Evolutionary conservation across 129 eudicot genomes (phyloP).

Genomic region (Apium graveolens): DNA sequence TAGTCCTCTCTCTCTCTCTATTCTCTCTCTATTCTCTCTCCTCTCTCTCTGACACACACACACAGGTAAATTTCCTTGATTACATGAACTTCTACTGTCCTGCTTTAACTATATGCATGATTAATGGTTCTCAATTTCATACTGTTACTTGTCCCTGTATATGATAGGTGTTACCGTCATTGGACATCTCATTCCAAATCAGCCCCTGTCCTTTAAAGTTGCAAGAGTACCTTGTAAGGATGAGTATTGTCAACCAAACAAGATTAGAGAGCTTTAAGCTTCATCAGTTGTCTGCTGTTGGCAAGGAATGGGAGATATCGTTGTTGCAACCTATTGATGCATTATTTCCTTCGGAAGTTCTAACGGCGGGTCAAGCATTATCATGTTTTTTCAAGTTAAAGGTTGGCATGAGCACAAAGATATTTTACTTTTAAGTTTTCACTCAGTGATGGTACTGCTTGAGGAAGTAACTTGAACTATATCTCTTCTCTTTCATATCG

Average conservation of each 20-base stretch:
- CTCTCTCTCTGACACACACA: too few species aligned
- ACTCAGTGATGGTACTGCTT: background rate
- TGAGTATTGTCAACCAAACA: constrained; percentile 78
- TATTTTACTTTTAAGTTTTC: background rate
- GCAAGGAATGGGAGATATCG: constrained; percentile 70
- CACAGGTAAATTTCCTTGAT: background rate
- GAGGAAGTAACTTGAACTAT: background rate
- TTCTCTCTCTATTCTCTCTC: background rate
- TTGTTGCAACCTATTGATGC: constrained; percentile 58
- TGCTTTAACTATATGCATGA: background rate
- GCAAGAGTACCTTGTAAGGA: constrained; percentile 69
- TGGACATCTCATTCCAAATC: constrained; percentile 64
- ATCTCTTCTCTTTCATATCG: background rate
- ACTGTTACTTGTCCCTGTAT: background rate
- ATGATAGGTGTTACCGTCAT: constrained; percentile 71
- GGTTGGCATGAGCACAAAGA: constrained; percentile 34
- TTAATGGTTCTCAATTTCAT: background rate
- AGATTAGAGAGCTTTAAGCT: constrained; percentile 56
- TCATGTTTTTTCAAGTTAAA: constrained; percentile 84
- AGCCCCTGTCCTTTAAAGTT: constrained; percentile 67
- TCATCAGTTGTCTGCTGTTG: constrained; percentile 75
- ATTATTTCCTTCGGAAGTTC: constrained; percentile 42
- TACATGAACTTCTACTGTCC: background rate
- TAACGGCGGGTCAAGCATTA: constrained; percentile 72
- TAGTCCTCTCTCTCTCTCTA: background rate